phyloP scores from a whole-genome alignment of 2,329 filamentous ascomycete species.

The Conoideocrella luteorostrata region DNA sequence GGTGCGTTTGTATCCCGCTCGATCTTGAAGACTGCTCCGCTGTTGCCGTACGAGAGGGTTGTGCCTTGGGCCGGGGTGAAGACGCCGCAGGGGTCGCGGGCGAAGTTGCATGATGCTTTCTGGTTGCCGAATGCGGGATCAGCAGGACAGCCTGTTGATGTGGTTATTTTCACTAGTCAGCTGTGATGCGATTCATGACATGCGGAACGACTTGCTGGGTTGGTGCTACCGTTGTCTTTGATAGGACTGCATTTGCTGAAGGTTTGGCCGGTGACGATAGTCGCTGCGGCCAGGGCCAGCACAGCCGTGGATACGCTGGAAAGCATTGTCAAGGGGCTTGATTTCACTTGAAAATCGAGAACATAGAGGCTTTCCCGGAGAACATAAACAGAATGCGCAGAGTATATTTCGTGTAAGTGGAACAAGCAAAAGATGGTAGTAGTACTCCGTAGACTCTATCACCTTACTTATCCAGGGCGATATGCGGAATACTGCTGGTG shows the following conservation, averaged over 20 bases:
- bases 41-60: conserved; percentile 17
- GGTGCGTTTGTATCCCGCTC: conserved; percentile 48
- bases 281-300: background rate
- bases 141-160: conserved; percentile 47
- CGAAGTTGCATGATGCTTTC: conserved; percentile 57
- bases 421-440: too few relatives aligned
- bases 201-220: background rate
- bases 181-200: background rate
- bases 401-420: too few relatives aligned
- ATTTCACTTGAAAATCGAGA: too few relatives aligned
- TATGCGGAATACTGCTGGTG: too few relatives aligned
- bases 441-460: too few relatives aligned
- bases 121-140: conserved; percentile 60
- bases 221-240: background rate
- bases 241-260: conserved; percentile 1
- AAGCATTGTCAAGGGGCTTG: conserved; percentile 2
- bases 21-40: conserved; percentile 45
- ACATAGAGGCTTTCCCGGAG: too few relatives aligned
- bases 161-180: too few relatives aligned
- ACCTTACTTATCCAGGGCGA: too few relatives aligned
- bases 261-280: background rate
- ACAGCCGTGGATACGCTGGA: background rate
- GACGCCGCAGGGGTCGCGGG: conserved; percentile 47
- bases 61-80: conserved; percentile 20
- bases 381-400: too few relatives aligned